Conservation (phyloP, 352 stramenopile species). For the Globisporangium ultimum region DNA sequence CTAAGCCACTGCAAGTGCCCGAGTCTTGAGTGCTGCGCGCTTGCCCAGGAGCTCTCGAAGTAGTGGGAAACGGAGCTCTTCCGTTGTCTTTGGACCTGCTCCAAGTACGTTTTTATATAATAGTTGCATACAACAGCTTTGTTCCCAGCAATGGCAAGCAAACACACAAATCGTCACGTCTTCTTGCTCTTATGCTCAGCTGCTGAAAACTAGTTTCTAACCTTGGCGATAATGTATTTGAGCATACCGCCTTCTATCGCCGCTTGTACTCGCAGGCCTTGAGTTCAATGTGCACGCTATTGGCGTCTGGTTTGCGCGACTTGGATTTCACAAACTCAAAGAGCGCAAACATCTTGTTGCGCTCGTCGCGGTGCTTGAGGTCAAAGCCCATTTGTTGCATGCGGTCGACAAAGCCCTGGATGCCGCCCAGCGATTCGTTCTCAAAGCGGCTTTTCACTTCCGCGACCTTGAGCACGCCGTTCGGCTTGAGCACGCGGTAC, state of each 20-base stretch:
- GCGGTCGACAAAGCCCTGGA: slow-evolving; percentile 54
- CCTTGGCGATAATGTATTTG: background rate
- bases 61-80: background rate
- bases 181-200: too few species aligned
- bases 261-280: slow-evolving; percentile 87
- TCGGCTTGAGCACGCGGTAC: slow-evolving; percentile 91
- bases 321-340: slow-evolving; percentile 77
- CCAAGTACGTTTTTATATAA: slow-evolving; percentile 3
- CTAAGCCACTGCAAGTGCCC: slow-evolving; percentile 37
- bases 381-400: slow-evolving; percentile 72
- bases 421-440: slow-evolving; percentile 58
- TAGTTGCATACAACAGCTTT: background rate
- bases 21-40: background rate
- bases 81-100: background rate
- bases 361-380: slow-evolving; percentile 57
- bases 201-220: background rate
- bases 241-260: slow-evolving; percentile 29
- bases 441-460: slow-evolving; percentile 87
- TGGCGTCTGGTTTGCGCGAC: slow-evolving; percentile 40
- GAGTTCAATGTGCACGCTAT: slow-evolving; percentile 50
- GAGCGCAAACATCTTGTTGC: slow-evolving; percentile 87
- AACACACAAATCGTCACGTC: too few species aligned
- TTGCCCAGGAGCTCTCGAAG: background rate
- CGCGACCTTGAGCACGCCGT: slow-evolving; percentile 88
- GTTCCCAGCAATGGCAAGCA: too few species aligned